These are phyloP conservation scores for Arbutus unedo DNA, from an alignment of 148 eudicot species.

Conservation along the genomic window DNA sequence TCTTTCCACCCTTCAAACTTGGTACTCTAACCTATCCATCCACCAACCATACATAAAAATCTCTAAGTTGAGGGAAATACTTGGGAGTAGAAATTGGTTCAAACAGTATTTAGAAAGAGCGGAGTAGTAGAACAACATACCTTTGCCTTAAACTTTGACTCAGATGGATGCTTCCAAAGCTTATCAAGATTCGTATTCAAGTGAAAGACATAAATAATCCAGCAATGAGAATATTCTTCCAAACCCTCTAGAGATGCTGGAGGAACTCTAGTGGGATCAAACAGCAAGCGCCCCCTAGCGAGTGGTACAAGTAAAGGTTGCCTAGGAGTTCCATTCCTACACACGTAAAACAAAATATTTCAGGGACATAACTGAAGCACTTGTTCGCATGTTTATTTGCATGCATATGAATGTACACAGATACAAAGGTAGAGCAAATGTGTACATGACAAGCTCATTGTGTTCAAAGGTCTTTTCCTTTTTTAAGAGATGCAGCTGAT, in stretches of 20 bases:
- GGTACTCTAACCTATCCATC: slow-evolving; percentile 86
- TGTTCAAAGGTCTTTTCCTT: too few species aligned
- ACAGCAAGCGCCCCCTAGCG: slow-evolving; percentile 72
- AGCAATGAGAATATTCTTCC: slow-evolving; percentile 83
- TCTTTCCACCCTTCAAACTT: slow-evolving; percentile 72
- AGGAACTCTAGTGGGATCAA: slow-evolving; percentile 77
- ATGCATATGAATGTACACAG: background rate
- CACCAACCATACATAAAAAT: slow-evolving; percentile 16
- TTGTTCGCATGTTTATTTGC: background rate
- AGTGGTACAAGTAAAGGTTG: slow-evolving; percentile 96
- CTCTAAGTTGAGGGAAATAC: background rate
- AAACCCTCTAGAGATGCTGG: slow-evolving; percentile 90
- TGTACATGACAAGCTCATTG: background rate
- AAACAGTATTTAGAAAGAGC: background rate
- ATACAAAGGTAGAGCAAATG: background rate
- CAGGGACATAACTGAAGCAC: background rate
- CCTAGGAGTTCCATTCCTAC: slow-evolving; percentile 96
- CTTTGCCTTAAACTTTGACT: slow-evolving; percentile 87
- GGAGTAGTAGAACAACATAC: slow-evolving; percentile 27
- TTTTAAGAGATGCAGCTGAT: background rate
- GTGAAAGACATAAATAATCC: slow-evolving; percentile 93
- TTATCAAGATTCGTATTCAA: slow-evolving; percentile 88
- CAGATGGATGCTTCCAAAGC: slow-evolving; percentile 83
- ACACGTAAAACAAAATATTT: background rate
- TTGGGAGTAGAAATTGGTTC: background rate